These are phyloP conservation scores for Gastrolobium bilobum DNA, from an alignment of 306 rosid species.

Conservation along the genomic window DNA sequence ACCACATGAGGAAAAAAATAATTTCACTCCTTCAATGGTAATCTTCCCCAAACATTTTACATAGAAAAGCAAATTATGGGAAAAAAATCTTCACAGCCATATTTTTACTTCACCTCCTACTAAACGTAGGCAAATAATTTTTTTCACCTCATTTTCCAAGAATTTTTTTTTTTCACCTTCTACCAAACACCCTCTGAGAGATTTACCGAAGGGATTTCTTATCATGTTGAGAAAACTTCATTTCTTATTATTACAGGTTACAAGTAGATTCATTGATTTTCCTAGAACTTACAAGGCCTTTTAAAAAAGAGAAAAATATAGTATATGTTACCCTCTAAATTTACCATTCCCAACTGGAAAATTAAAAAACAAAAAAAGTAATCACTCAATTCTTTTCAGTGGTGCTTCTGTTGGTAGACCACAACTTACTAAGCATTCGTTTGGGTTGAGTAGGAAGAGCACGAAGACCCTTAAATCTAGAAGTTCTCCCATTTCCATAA, in stretches of 20 bases:
- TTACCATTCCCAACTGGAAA: slow-evolving; percentile 50
- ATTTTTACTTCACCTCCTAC: too few species aligned
- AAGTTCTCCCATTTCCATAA: slow-evolving; percentile 61
- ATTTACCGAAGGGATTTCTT: slow-evolving; percentile 53
- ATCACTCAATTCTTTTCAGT: slow-evolving; percentile 74
- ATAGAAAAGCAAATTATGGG: too few species aligned
- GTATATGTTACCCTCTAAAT: slow-evolving; percentile 64
- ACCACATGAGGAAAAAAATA: too few species aligned
- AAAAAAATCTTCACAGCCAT: too few species aligned
- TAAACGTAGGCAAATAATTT: too few species aligned
- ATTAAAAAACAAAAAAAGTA: slow-evolving; percentile 51
- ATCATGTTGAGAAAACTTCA: slow-evolving; percentile 55
- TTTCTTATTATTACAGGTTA: slow-evolving; percentile 73
- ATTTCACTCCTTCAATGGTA: too few species aligned
- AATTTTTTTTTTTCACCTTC: too few species aligned
- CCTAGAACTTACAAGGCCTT: slow-evolving; percentile 71
- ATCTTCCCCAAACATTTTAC: too few species aligned
- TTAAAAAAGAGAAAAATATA: slow-evolving; percentile 39
- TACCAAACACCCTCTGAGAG: neutral
- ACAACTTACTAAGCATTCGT: slow-evolving; percentile 79
- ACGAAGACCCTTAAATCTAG: slow-evolving; percentile 64
- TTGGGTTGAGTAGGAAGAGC: slow-evolving; percentile 73
- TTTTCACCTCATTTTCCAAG: too few species aligned
- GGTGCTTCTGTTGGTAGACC: slow-evolving; percentile 71
- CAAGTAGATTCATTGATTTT: slow-evolving; percentile 61